These are phyloP conservation scores for Vitis hybrid DNA, from an alignment of 177 flowering plant genomes.

Conservation along the genomic window DNA sequence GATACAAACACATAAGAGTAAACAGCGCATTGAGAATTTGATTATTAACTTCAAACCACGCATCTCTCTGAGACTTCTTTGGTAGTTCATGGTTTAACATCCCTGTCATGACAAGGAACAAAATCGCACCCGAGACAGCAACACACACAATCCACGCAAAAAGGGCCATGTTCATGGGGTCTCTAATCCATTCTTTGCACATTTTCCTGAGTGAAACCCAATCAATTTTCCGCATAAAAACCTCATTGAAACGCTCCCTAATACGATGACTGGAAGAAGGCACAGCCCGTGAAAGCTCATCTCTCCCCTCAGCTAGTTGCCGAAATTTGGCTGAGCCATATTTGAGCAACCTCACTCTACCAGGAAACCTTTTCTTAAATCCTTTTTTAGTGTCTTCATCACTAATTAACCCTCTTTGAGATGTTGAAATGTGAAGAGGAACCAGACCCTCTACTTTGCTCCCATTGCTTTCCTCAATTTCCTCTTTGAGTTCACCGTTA, in stretches of 20 bases:
- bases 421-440: slow-evolving; percentile 44
- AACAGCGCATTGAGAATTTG: slow-evolving; percentile 90
- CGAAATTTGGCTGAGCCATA: slow-evolving; percentile 55
- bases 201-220: slow-evolving; percentile 53
- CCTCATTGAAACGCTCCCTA: slow-evolving; percentile 42
- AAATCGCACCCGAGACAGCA: slow-evolving; percentile 80
- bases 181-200: slow-evolving; percentile 65
- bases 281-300: slow-evolving; percentile 68
- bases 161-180: slow-evolving; percentile 82
- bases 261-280: slow-evolving; percentile 41
- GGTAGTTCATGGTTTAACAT: slow-evolving; percentile 68
- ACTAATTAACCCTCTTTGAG: slow-evolving; percentile 39
- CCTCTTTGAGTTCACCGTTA: slow-evolving; percentile 28
- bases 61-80: slow-evolving; percentile 61
- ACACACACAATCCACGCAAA: slow-evolving; percentile 70
- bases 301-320: slow-evolving; percentile 52
- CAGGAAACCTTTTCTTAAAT: slow-evolving; percentile 15
- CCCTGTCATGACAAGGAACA: slow-evolving; percentile 90
- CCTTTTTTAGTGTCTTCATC: slow-evolving; percentile 22
- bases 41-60: slow-evolving; percentile 89
- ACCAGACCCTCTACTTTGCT: slow-evolving; percentile 22
- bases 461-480: slow-evolving; percentile 31
- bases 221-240: slow-evolving; percentile 54
- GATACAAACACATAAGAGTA: slow-evolving; percentile 91
- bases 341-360: slow-evolving; percentile 35